These are phyloP conservation scores for Phialophora expanda DNA, from an alignment of 2,329 filamentous ascomycete genomes.

Conservation along the genomic window DNA sequence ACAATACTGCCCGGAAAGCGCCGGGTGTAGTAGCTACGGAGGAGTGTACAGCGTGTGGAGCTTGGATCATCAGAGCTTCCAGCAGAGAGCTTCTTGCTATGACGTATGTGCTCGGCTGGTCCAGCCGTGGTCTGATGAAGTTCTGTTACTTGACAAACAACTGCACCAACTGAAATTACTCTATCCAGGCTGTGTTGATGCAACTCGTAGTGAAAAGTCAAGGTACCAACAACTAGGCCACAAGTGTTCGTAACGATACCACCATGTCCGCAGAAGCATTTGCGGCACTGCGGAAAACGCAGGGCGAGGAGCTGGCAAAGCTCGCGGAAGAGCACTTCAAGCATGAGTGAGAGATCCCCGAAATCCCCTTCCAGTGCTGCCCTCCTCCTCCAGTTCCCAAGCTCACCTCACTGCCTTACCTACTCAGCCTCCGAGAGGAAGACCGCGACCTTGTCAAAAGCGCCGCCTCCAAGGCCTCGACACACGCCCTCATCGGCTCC, in stretches of 20 bases:
- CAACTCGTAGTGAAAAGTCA: background rate
- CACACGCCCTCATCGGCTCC: slow-evolving; percentile 64
- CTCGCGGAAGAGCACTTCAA: slow-evolving; percentile 65
- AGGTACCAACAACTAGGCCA: background rate
- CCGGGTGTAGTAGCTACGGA: background rate
- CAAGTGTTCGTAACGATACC: background rate
- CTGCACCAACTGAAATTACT: background rate
- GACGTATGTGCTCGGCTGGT: background rate
- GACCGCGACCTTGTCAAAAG: slow-evolving; percentile 64
- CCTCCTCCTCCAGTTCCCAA: slow-evolving; percentile 6
- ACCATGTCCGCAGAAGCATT: slow-evolving; percentile 52
- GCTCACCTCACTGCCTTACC: slow-evolving; percentile 27
- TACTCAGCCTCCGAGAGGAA: slow-evolving; percentile 54
- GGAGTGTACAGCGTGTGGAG: background rate
- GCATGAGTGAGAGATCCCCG: slow-evolving; percentile 52
- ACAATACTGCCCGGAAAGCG: background rate
- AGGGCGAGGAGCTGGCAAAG: slow-evolving; percentile 57
- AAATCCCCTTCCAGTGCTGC: background rate
- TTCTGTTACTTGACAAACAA: background rate
- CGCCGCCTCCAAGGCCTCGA: slow-evolving; percentile 62
- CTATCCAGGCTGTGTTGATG: background rate
- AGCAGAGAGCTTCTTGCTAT: background rate
- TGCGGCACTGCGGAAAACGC: slow-evolving; percentile 54
- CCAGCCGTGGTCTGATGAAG: background rate
- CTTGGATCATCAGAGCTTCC: background rate